phyloP scores from a whole-genome alignment of 2,329 filamentous ascomycete species.

The Penicillium sp. region DNA sequence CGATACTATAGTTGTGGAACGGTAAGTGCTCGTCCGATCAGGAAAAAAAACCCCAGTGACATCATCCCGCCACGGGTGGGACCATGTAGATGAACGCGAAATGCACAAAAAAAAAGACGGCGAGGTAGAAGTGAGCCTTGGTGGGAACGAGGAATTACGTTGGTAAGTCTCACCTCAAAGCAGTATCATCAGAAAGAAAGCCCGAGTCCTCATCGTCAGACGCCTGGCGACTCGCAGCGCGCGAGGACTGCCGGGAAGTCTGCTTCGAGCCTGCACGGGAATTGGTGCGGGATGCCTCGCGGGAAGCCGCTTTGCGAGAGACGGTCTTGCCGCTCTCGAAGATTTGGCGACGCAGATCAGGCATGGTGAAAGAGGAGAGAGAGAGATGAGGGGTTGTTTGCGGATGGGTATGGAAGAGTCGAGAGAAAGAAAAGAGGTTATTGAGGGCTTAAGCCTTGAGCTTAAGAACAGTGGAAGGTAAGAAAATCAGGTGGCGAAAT shows the following conservation, averaged over 20 bases:
- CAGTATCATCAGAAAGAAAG: conserved; percentile 60
- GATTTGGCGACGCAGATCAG: conserved; percentile 57
- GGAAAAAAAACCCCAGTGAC: conserved; percentile 26
- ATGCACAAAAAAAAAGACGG: conserved; percentile 13
- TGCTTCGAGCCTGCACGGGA: conserved; percentile 56
- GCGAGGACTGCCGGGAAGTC: conserved; percentile 56
- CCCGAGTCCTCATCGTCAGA: conserved; percentile 62
- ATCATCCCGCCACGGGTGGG: conserved; percentile 36
- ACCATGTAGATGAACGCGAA: conserved; percentile 14
- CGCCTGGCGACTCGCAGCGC: conserved; percentile 55
- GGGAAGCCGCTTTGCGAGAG: conserved; percentile 62
- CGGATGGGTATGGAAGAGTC: neutral
- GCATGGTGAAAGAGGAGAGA: conserved; percentile 38
- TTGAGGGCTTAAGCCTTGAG: neutral
- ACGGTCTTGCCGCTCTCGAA: conserved; percentile 67
- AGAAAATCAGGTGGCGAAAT: conserved; percentile 5
- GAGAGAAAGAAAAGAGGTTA: neutral
- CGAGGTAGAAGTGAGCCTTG: neutral
- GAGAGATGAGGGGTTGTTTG: neutral
- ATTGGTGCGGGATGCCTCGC: conserved; percentile 53
- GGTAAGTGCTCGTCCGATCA: conserved; percentile 12
- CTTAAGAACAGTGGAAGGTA: neutral
- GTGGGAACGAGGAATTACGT: too few relatives aligned
- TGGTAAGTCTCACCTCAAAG: conserved; percentile 52
- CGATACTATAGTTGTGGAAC: conserved; percentile 48